Base-by-base conservation (phyloP, 108 stramenopile genomes). In the Nannochloropsis oceanica region DNA sequence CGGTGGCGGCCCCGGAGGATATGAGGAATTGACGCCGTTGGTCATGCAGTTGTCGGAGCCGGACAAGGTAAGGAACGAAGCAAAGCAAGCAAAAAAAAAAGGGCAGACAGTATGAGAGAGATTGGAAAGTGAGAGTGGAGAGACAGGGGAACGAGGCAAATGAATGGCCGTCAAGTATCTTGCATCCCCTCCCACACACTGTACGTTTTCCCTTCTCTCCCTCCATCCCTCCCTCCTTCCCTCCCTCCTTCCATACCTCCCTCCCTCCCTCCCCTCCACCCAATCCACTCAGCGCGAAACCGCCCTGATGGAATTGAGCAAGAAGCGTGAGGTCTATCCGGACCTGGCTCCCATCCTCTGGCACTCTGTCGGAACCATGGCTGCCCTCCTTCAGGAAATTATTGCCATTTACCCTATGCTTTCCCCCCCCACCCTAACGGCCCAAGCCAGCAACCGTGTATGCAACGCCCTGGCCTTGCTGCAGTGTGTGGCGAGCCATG, bases 391-490 rank as follows among this genome's bases (percentile, higher is more conserved):
- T 25, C 97, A 97, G 90, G 99, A 99, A 92, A 98, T 99, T 82
- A 95, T 97, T 27, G 93, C 94, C 73, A 99, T 99, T 81, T 99
- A 99, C 90, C 96, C 96, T 25, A 91, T 95, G 24, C 93, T 99
- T 79, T 93, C 94, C 2, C 99, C 99, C 8, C 99, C 99, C 2
- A 96, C 96, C 8, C 87, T 99, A 44, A 98, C 99, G 25, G 95
- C 97, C 10, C 96, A 95, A 83, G 98, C 97, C 11, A 92, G 91
- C 84, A 99, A 98, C 86, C 93, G 98, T 5, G 97, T 98, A 12
- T 99, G 99, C 92, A 99, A 99, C 90, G 99, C 99, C 8, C 91
- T 99, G 80, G 97, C 99, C 34, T 90, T 99, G 80, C 87, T 99
- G 73, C 99, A 99, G 89, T 98, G 97, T 86, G 99, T 99, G 24